Percentiles rank a stretch among this genome's conserved stretches.
phyloP scores from a whole-genome alignment of 2,329 filamentous ascomycete species.

The Fusarium coffeatum region DNA sequence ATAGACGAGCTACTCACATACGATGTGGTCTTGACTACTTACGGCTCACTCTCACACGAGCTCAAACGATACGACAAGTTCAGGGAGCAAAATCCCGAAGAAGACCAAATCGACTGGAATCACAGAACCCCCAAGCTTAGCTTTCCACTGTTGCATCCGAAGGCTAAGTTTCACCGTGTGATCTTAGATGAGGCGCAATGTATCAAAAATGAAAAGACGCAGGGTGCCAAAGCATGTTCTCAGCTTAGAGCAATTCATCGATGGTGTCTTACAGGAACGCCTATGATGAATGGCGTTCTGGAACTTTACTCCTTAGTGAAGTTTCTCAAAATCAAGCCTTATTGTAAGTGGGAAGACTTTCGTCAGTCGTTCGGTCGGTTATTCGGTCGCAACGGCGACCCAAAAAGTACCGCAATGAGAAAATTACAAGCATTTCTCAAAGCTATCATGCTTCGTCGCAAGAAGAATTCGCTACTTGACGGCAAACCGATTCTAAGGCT shows the following conservation, averaged over 20 bases:
- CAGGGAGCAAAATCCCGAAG: slow-evolving; percentile 56
- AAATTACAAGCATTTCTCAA: slow-evolving; percentile 81
- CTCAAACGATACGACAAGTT: slow-evolving; percentile 72
- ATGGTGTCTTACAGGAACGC: slow-evolving; percentile 86
- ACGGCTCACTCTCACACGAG: slow-evolving; percentile 75
- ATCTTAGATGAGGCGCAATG: slow-evolving; percentile 87
- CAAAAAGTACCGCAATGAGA: slow-evolving; percentile 72
- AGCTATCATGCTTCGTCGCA: slow-evolving; percentile 83
- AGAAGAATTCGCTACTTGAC: slow-evolving; percentile 82
- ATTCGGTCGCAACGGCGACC: slow-evolving; percentile 57
- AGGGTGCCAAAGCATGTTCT: slow-evolving; percentile 75
- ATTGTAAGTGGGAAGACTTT: slow-evolving; percentile 73
- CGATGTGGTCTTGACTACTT: slow-evolving; percentile 87
- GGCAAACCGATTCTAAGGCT: slow-evolving; percentile 83
- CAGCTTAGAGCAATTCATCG: slow-evolving; percentile 74
- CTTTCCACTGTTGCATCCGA: slow-evolving; percentile 70
- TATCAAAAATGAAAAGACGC: slow-evolving; percentile 82
- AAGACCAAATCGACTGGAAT: slow-evolving; percentile 53
- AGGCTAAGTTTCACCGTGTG: slow-evolving; percentile 78
- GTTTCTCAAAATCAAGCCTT: slow-evolving; percentile 82
- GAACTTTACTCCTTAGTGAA: slow-evolving; percentile 83
- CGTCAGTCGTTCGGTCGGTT: slow-evolving; percentile 59
- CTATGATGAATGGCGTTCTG: slow-evolving; percentile 86
- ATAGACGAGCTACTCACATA: slow-evolving; percentile 71
- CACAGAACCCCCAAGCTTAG: slow-evolving; percentile 52